phyloP scores from a whole-genome alignment of 75 land plant species.

The Selaginella tamariscina region DNA sequence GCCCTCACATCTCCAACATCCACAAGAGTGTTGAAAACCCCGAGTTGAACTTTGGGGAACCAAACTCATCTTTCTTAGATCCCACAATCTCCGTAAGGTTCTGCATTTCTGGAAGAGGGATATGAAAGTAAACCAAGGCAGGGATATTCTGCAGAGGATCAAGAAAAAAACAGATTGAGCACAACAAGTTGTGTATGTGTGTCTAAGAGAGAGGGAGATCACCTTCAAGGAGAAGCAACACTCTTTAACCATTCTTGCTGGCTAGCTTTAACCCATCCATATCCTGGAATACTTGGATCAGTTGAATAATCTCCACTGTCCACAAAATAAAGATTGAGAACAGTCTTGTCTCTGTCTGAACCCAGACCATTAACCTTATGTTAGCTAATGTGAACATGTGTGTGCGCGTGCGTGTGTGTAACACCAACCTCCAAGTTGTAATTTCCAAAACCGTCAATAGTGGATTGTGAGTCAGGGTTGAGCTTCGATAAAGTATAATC shows the following conservation, averaged over 20 bases:
- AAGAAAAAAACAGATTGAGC: not conserved
- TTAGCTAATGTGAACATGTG: too few species aligned
- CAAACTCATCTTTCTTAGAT: constrained; percentile 47
- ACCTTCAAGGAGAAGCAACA: constrained; percentile 8
- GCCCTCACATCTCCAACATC: constrained; percentile 80
- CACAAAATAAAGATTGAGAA: constrained; percentile 63
- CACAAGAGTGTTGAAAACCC: constrained; percentile 74
- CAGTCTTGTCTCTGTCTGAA: constrained; percentile 40
- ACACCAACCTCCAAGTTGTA: constrained; percentile 55
- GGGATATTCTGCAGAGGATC: constrained; percentile 20
- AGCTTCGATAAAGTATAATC: constrained; percentile 41
- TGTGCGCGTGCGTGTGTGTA: too few species aligned
- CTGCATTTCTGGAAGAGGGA: constrained; percentile 67
- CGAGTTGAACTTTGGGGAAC: constrained; percentile 58
- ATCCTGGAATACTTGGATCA: constrained; percentile 41
- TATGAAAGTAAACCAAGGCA: constrained; percentile 76
- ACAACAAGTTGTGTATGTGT: not conserved
- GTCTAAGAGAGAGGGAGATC: not conserved
- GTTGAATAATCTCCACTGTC: constrained; percentile 85
- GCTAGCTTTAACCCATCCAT: constrained; percentile 73
- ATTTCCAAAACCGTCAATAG: constrained; percentile 74
- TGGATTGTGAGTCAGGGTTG: constrained; percentile 49
- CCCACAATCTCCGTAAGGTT: constrained; percentile 51
- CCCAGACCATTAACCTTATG: too few species aligned
- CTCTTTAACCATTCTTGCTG: constrained; percentile 66